Conservation (phyloP, 345 rosid species). For the Kandelia obovata region DNA sequence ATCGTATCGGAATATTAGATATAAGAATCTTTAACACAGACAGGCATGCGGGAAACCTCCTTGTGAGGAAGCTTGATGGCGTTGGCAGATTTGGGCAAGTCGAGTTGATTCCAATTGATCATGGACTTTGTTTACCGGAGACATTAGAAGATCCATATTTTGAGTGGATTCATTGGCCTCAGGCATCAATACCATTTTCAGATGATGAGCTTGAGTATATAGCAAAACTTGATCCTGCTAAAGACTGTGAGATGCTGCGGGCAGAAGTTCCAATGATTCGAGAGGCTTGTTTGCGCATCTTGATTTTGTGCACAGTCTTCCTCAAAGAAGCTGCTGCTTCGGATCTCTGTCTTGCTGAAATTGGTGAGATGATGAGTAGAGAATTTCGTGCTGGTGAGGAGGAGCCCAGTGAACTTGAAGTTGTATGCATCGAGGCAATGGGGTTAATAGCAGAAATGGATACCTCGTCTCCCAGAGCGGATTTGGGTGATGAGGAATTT, state of each 20-base stretch:
- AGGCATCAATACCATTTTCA: constrained; percentile 94
- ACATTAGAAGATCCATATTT: constrained; percentile 97
- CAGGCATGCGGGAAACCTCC: constrained; percentile 94
- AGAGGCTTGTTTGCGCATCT: constrained; percentile 81
- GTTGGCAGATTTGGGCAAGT: constrained; percentile 72
- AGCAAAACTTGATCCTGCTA: constrained; percentile 51
- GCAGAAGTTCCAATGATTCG: constrained; percentile 90
- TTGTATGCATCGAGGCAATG: constrained; percentile 82
- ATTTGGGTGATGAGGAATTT: constrained; percentile 61
- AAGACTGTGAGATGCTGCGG: constrained; percentile 75
- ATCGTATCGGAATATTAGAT: constrained; percentile 88
- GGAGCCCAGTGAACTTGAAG: constrained; percentile 97
- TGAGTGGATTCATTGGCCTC: constrained; percentile 99
- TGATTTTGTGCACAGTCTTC: constrained; percentile 77
- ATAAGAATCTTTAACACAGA: constrained; percentile 89
- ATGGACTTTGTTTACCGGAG: constrained; percentile 96
- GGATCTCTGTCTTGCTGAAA: constrained; percentile 88
- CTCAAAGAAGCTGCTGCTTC: constrained; percentile 78
- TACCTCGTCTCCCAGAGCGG: constrained; percentile 49
- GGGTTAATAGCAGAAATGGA: constrained; percentile 61
- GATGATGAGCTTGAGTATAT: constrained; percentile 93
- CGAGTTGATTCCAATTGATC: constrained; percentile 94
- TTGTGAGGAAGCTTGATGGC: constrained; percentile 75
- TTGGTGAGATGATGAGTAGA: constrained; percentile 99
- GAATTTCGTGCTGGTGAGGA: constrained; percentile 80